Evolutionary conservation across 352 stramenopile genomes (phyloP).

Genomic region (Pythium folliculosum): DNA sequence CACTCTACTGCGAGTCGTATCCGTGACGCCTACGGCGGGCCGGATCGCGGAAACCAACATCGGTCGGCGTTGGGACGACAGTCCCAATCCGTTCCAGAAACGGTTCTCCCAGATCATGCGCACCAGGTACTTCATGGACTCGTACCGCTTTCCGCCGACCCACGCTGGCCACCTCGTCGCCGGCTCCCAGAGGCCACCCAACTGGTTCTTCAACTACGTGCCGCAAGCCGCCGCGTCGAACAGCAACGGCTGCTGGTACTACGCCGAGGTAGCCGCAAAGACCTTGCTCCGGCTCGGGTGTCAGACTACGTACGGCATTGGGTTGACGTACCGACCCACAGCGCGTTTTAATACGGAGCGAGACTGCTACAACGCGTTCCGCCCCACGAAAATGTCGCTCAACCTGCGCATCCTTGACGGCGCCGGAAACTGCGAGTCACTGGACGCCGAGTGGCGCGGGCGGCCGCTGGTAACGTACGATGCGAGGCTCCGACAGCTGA

Average conservation of each 20-base stretch:
- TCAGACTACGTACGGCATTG: neutral
- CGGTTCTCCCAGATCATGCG: neutral
- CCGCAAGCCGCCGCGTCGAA: neutral
- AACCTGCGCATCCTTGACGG: neutral
- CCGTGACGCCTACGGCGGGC: neutral
- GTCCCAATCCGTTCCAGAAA: neutral
- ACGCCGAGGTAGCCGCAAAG: neutral
- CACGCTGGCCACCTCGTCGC: conserved; percentile 12
- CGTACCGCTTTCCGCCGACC: too few relatives aligned
- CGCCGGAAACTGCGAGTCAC: neutral
- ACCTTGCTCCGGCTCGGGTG: neutral
- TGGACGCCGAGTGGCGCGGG: too few relatives aligned
- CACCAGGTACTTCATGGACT: too few relatives aligned
- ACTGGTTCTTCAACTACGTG: conserved; percentile 15
- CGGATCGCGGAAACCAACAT: too few relatives aligned
- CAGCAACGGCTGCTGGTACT: conserved; percentile 7
- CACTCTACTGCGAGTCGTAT: neutral
- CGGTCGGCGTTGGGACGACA: too few relatives aligned
- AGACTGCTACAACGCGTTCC: neutral
- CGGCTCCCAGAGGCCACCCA: neutral
- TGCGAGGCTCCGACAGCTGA: neutral
- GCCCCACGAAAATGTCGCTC: neutral
- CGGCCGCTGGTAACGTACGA: conserved; percentile 1
- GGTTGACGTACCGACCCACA: too few relatives aligned
- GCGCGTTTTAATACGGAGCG: too few relatives aligned